Conservation (phyloP, 805 yeast species). For the Komagataella ulmi region DNA sequence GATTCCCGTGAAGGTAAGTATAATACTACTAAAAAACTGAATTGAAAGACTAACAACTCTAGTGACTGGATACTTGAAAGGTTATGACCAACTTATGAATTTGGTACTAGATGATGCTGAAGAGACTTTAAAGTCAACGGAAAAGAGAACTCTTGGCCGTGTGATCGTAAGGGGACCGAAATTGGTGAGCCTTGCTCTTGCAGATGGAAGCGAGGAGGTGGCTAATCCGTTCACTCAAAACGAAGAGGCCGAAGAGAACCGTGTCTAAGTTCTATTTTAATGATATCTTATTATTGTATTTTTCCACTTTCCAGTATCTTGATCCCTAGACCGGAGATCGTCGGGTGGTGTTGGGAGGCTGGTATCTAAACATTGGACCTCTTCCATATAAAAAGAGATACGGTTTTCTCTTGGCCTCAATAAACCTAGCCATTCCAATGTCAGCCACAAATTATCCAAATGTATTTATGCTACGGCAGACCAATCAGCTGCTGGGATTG, state of each 20-base stretch:
- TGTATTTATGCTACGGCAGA: slow-evolving; percentile 67
- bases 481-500: slow-evolving; percentile 79
- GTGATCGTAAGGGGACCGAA: slow-evolving; percentile 83
- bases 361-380: neutral
- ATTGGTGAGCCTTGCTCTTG: slow-evolving; percentile 60
- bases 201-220: slow-evolving; percentile 56
- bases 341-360: neutral
- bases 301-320: neutral
- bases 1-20: slow-evolving; percentile 46
- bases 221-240: slow-evolving; percentile 46
- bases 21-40: neutral
- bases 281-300: neutral
- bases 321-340: neutral
- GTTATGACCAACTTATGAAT: slow-evolving; percentile 74
- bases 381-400: neutral
- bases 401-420: neutral
- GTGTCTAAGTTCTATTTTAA: neutral
- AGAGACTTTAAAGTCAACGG: slow-evolving; percentile 47
- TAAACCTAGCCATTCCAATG: neutral
- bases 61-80: slow-evolving; percentile 70
- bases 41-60: slow-evolving; percentile 2
- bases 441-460: slow-evolving; percentile 17
- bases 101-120: slow-evolving; percentile 57
- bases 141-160: slow-evolving; percentile 58
- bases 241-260: slow-evolving; percentile 1